phyloP scores from a whole-genome alignment of 192 early-diverging fungal genomes.

The Entomortierella beljakovae region DNA sequence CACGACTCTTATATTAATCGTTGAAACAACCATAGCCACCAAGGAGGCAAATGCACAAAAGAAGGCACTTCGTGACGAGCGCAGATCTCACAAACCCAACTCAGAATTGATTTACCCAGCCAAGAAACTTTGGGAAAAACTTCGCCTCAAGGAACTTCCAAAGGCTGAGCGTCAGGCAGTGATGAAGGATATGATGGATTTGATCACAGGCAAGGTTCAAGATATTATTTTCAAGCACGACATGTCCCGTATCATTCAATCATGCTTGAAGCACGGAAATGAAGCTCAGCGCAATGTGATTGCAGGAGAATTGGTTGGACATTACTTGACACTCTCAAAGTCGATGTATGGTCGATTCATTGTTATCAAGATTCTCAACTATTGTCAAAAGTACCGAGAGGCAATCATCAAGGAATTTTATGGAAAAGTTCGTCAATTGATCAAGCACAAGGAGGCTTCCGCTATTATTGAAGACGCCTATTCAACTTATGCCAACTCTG shows the following conservation, averaged over 20 bases:
- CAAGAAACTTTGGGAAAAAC: slow-evolving; percentile 88
- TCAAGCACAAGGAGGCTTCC: slow-evolving; percentile 92
- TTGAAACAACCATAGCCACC: slow-evolving; percentile 37
- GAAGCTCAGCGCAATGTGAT: slow-evolving; percentile 79
- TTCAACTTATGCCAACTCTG: slow-evolving; percentile 79
- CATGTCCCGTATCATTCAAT: slow-evolving; percentile 92
- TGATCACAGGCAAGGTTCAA: slow-evolving; percentile 83
- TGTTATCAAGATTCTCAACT: slow-evolving; percentile 86
- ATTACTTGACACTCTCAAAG: slow-evolving; percentile 78
- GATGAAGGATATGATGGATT: slow-evolving; percentile 86
- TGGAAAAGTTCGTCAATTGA: slow-evolving; percentile 83
- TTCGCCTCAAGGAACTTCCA: slow-evolving; percentile 80
- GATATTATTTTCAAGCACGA: slow-evolving; percentile 97
- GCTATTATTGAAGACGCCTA: slow-evolving; percentile 88
- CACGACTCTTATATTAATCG: background rate
- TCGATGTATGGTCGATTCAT: slow-evolving; percentile 92
- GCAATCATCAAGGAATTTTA: slow-evolving; percentile 84
- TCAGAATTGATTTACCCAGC: slow-evolving; percentile 77
- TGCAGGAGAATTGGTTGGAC: slow-evolving; percentile 83
- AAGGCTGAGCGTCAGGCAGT: slow-evolving; percentile 67
- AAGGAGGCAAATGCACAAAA: slow-evolving; percentile 67
- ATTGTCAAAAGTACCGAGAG: slow-evolving; percentile 78
- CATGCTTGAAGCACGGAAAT: slow-evolving; percentile 90
- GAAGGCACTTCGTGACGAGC: slow-evolving; percentile 65
- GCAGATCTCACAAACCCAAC: slow-evolving; percentile 72